A percentile compares a stretch with the other conserved stretches of the same genome.
Evolutionary conservation across 2,329 filamentous ascomycete genomes (phyloP).

Genomic region (Fusarium sp.): DNA sequence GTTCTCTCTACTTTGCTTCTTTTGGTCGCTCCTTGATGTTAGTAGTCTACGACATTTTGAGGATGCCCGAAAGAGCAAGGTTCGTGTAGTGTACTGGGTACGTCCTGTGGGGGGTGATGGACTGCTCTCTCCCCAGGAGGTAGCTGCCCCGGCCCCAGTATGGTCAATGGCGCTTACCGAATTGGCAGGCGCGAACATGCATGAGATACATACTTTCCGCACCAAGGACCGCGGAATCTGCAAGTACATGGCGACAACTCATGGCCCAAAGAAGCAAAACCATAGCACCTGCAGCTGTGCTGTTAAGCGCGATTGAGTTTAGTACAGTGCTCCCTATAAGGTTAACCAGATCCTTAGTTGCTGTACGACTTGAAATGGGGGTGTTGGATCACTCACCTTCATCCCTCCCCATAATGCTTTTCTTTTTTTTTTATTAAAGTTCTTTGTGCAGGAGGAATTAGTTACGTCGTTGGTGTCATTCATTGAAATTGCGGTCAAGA

Average conservation of each 20-base stretch:
- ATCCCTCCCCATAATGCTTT: constrained; percentile 5
- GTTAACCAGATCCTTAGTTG: constrained; percentile 3
- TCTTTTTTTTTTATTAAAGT: constrained; percentile 4
- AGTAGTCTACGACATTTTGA: not conserved
- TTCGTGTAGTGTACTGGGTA: not conserved
- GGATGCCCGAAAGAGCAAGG: constrained; percentile 27
- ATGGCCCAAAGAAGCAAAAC: constrained; percentile 26
- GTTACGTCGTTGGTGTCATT: constrained; percentile 14
- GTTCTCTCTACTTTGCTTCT: constrained; percentile 1
- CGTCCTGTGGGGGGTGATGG: constrained; percentile 14
- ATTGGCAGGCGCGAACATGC: constrained; percentile 1
- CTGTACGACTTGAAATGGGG: constrained; percentile 5
- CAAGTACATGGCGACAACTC: constrained; percentile 1
- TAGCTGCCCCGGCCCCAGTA: not conserved
- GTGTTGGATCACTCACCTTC: not conserved
- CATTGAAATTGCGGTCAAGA: constrained; percentile 25
- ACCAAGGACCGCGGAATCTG: not conserved
- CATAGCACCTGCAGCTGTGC: constrained; percentile 24
- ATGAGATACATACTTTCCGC: not conserved
- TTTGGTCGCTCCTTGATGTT: constrained; percentile 2
- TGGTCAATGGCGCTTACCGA: constrained; percentile 7
- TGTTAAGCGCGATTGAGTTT: constrained; percentile 41
- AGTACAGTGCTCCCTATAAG: constrained; percentile 31
- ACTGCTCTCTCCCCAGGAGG: not conserved
- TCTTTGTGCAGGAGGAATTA: not conserved